These are phyloP conservation scores for Lizonia empirigonia DNA, from an alignment of 2,329 filamentous ascomycete genomes.

Conservation along the genomic window DNA sequence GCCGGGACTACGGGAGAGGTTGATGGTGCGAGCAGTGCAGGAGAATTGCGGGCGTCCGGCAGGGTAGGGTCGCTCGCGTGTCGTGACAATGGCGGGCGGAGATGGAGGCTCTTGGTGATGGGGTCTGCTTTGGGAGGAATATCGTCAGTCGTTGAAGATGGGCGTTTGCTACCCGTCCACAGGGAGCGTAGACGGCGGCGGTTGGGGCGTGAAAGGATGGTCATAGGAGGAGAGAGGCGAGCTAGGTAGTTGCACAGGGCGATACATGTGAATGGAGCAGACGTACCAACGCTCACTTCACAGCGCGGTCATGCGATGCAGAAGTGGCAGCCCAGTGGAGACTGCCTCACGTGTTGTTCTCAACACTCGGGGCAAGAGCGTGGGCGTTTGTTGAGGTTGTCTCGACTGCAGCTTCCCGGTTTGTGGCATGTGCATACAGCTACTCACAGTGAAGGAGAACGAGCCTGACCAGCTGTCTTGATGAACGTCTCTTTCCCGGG, in stretches of 20 bases:
- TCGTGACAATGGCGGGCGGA: constrained; percentile 18
- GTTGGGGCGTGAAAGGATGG: constrained; percentile 23
- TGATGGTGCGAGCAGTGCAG: constrained; percentile 2
- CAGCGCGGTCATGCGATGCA: constrained; percentile 4
- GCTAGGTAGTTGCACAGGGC: constrained; percentile 23
- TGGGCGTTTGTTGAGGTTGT: constrained; percentile 3
- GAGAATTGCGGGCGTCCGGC: constrained; percentile 1
- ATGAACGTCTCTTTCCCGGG: not conserved
- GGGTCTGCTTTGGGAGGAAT: constrained; percentile 27
- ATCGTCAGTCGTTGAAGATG: constrained; percentile 38
- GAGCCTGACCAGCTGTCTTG: not conserved
- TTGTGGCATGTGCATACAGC: constrained; percentile 1
- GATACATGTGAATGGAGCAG: constrained; percentile 18
- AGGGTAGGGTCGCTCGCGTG: constrained; percentile 22
- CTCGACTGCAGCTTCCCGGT: constrained; percentile 9
- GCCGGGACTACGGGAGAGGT: not conserved
- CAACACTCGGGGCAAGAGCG: constrained; percentile 1
- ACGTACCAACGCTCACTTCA: constrained; percentile 13
- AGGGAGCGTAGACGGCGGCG: constrained; percentile 25
- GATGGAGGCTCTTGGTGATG: constrained; percentile 8
- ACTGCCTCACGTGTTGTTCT: constrained; percentile 7
- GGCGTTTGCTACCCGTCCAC: constrained; percentile 18
- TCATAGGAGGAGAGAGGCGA: constrained; percentile 21
- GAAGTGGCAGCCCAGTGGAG: constrained; percentile 13
- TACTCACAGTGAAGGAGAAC: constrained; percentile 5